Conservation (phyloP, 257 asterid genomes). For the Primulina huaijiensis region DNA sequence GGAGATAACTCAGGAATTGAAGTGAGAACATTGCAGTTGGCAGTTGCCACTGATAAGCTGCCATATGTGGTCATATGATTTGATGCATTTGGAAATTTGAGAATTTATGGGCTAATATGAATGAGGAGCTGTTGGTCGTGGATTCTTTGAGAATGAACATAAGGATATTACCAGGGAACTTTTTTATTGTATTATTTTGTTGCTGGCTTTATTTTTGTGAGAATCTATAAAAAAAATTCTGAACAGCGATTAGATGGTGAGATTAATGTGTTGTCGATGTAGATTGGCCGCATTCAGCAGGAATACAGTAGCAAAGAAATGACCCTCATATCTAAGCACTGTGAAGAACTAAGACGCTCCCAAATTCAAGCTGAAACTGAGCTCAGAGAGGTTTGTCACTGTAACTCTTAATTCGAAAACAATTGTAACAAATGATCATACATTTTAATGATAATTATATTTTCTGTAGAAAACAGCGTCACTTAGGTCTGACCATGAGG, state of each 20-base stretch:
- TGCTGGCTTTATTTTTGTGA: not conserved
- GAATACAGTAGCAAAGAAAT: constrained; percentile 60
- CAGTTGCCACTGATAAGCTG: constrained; percentile 14
- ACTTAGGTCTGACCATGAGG: constrained; percentile 81
- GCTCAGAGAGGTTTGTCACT: constrained; percentile 62
- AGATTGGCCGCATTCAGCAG: constrained; percentile 66
- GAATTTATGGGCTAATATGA: constrained; percentile 15
- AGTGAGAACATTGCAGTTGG: constrained; percentile 4
- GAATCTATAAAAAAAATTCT: constrained; percentile 9
- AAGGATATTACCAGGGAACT: not conserved
- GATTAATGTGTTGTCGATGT: constrained; percentile 26
- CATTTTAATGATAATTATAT: constrained; percentile 7
- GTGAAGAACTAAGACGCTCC: constrained; percentile 61
- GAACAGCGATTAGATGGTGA: constrained; percentile 26
- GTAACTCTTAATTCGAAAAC: constrained; percentile 1
- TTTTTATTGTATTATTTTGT: constrained; percentile 15
- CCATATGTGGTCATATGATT: not conserved
- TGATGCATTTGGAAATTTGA: constrained; percentile 8
- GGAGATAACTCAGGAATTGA: constrained; percentile 8
- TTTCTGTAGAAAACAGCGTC: constrained; percentile 57
- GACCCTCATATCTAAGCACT: constrained; percentile 56
- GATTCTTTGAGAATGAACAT: constrained; percentile 9
- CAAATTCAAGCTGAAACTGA: constrained; percentile 78
- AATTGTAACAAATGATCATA: constrained; percentile 19
- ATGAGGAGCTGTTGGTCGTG: not conserved